A percentile compares a stretch with the other conserved stretches of the same genome.
Evolutionary conservation across 306 rosid species (phyloP).

Genomic region (Begonia loranthoides): DNA sequence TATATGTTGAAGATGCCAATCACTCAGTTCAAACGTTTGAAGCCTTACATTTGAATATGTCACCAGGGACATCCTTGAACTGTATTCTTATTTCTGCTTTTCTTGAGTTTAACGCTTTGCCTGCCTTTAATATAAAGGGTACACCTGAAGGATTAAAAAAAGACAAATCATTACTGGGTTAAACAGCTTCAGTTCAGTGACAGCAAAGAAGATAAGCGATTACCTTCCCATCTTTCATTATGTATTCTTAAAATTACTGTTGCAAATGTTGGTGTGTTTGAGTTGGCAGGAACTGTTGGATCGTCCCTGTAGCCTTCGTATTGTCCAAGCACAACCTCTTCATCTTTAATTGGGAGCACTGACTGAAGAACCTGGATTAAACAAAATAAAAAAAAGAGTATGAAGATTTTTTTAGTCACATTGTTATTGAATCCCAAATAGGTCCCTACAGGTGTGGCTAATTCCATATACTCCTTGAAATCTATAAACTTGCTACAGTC

Average conservation of each 20-base stretch:
- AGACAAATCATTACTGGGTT: too few species aligned
- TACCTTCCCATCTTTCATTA: slow-evolving; percentile 99
- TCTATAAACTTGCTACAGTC: too few species aligned
- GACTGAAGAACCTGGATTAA: slow-evolving; percentile 79
- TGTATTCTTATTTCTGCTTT: slow-evolving; percentile 95
- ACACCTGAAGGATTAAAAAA: slow-evolving; percentile 38
- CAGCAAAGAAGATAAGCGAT: neutral
- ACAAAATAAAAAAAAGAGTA: slow-evolving; percentile 11
- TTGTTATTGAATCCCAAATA: too few species aligned
- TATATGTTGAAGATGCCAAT: neutral
- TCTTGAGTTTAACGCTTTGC: slow-evolving; percentile 76
- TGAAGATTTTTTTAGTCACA: neutral
- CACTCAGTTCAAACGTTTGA: neutral
- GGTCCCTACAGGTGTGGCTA: too few species aligned
- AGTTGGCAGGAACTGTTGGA: slow-evolving; percentile 83
- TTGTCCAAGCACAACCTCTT: slow-evolving; percentile 89
- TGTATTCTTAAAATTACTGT: slow-evolving; percentile 65
- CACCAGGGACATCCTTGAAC: slow-evolving; percentile 98
- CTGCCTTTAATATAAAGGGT: slow-evolving; percentile 90
- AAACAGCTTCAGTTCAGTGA: neutral
- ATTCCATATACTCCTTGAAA: too few species aligned
- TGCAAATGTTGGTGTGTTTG: slow-evolving; percentile 97
- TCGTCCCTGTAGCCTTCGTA: slow-evolving; percentile 92
- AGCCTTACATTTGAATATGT: slow-evolving; percentile 78
- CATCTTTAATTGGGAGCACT: slow-evolving; percentile 68